A percentile compares a stretch with the other conserved stretches of the same genome.
These are phyloP conservation scores for Truncatella angustata DNA, from an alignment of 2,329 filamentous ascomycete species.

Conservation along the genomic window DNA sequence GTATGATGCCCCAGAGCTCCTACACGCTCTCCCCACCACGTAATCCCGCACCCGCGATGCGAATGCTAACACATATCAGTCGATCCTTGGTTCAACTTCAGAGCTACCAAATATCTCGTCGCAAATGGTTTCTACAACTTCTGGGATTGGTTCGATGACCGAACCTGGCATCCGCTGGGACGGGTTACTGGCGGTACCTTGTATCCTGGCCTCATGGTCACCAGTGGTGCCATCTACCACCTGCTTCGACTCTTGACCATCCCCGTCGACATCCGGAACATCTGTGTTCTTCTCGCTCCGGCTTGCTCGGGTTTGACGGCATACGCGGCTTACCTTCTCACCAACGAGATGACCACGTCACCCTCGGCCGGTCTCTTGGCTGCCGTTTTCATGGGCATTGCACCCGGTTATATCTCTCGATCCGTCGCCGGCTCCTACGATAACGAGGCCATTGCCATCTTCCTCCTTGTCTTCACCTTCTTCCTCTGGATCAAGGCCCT, in stretches of 20 bases:
- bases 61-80: constrained; percentile 54
- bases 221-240: constrained; percentile 95
- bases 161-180: constrained; percentile 98
- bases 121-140: constrained; percentile 98
- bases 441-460: constrained; percentile 99
- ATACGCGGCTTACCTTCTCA: constrained; percentile 89
- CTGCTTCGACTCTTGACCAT: constrained; percentile 82
- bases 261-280: constrained; percentile 97
- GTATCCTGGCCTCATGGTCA: constrained; percentile 98
- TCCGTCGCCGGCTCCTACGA: constrained; percentile 98
- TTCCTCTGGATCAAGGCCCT: constrained; percentile 99
- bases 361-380: constrained; percentile 93
- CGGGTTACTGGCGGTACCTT: constrained; percentile 98
- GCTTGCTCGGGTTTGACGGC: constrained; percentile 93
- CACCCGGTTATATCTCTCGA: constrained; percentile 95
- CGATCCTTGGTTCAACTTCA: constrained; percentile 99
- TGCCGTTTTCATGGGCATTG: constrained; percentile 94
- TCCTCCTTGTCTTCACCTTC: constrained; percentile 97
- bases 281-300: constrained; percentile 94
- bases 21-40: constrained; percentile 14
- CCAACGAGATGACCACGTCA: constrained; percentile 95
- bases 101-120: constrained; percentile 96
- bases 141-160: constrained; percentile 99
- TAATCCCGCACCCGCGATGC: constrained; percentile 4
- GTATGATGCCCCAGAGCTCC: constrained; percentile 57